Percentiles rank a stretch among this genome's conserved stretches.
phyloP scores from a whole-genome alignment of 2,329 filamentous ascomycete species.

The Cladosporium sp. region DNA sequence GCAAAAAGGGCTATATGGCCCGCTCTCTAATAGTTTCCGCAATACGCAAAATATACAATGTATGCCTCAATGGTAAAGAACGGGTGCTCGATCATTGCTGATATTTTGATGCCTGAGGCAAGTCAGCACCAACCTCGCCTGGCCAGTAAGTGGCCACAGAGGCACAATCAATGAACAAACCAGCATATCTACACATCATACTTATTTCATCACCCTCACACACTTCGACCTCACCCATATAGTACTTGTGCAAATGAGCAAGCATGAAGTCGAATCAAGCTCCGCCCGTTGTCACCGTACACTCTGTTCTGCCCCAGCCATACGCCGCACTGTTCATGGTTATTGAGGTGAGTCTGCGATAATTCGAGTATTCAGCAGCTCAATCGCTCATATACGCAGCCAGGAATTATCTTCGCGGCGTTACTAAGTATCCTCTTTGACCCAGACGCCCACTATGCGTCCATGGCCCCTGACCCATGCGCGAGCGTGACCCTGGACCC shows the following conservation, averaged over 20 bases:
- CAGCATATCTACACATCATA: neutral
- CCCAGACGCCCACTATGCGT: neutral
- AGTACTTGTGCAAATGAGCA: neutral
- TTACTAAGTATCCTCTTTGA: neutral
- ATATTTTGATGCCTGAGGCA: neutral
- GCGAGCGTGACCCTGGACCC: neutral
- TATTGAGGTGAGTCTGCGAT: neutral
- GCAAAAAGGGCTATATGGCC: too few relatives aligned
- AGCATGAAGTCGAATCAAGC: neutral
- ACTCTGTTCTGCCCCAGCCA: neutral
- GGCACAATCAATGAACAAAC: too few relatives aligned
- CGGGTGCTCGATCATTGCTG: neutral
- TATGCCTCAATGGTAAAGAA: neutral
- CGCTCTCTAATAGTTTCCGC: rapidly evolving
- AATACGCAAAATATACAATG: neutral
- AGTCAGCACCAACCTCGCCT: neutral
- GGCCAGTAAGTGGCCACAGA: neutral
- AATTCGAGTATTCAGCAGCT: too few relatives aligned
- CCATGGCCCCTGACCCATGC: neutral
- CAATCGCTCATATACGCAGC: neutral
- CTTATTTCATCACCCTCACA: neutral
- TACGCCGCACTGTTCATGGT: neutral
- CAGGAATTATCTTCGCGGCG: neutral
- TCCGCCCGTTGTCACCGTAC: neutral
- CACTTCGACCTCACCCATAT: neutral